Evolutionary conservation across 2,329 filamentous ascomycete genomes (phyloP).

Genomic region (Botrytis galanthina): DNA sequence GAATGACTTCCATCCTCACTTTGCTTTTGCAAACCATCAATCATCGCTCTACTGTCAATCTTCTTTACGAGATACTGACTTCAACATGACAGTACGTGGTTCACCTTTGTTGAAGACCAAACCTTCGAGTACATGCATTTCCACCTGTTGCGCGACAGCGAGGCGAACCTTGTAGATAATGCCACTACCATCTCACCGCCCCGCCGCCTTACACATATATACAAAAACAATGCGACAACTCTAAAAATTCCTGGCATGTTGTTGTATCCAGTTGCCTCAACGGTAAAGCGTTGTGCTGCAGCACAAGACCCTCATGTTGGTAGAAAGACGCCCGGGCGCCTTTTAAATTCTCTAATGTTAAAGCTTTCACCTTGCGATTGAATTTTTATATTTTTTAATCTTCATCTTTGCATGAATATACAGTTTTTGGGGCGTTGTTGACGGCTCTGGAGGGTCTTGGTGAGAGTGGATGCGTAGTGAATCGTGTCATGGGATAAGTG

Average conservation of each 20-base stretch:
- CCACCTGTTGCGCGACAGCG: neutral
- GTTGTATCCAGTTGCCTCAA: neutral
- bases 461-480: neutral
- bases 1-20: neutral
- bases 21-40: neutral
- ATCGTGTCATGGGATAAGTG: neutral
- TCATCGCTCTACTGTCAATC: no score
- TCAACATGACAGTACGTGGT: neutral
- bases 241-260: neutral
- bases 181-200: neutral
- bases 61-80: neutral
- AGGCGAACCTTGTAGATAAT: neutral
- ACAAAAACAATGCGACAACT: neutral
- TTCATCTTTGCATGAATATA: neutral
- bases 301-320: neutral
- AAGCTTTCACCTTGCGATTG: conserved; percentile 2
- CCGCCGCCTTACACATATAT: neutral
- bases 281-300: neutral
- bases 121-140: neutral
- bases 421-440: no score
- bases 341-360: conserved; percentile 11
- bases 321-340: neutral
- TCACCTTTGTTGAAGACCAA: neutral
- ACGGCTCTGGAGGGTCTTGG: neutral
- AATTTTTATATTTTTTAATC: neutral